Evolutionary conservation across 2,329 filamentous ascomycete genomes (phyloP), one percentile per base, ranked within the genome.

Genomic region (Bisporella sp.): DNA sequence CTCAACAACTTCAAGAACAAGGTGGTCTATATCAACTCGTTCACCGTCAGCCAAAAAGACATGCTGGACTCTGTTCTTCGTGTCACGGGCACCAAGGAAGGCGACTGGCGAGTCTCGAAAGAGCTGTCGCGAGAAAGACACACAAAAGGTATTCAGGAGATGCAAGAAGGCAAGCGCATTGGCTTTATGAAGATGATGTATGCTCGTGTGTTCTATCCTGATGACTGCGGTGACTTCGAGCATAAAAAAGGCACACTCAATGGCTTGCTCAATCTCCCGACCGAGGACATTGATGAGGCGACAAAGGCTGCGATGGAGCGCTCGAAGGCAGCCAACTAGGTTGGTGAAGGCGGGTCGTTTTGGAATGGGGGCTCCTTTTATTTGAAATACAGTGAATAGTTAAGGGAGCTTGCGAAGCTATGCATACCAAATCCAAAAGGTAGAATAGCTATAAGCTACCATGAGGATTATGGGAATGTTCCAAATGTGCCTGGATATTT

Each of bases 21-120:
- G 41, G 45, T 55, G 0, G 54, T 75, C 6, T 73, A 70, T 51
- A 44, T 77, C 9, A 65, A 63, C 21, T 73, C 69, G 48, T 78
- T 78, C 63, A 57, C 60, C 4, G 49, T 76, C 48, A 73, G 59
- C 47, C 77, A 81, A 56, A 66, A 66, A 28, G 76, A 80, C 5
- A 80, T 81, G 66, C 66, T 67, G 5, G 63, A 60, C 6, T 60
- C 57, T 6, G 54, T 61, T 5, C 47, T 57, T 35, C 57, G 64
- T 4, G 59, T 56, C 8, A 56, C 50, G 5, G 53, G 54, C 2
- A 50, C 48, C 6, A 55, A 35, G 3, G 56, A 58, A 5, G 40
- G 45, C 3, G 58, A 59, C 32, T 61, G 58, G 58, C 46, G 46
- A 45, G 56, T 60, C 37, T 47, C 44, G 7, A 40, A 53, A 5